Percentiles rank a stretch among this genome's conserved stretches.
These are phyloP conservation scores for Debaryomyces fabryi DNA, from an alignment of 1,139 yeast genomes.

Conservation along the genomic window DNA sequence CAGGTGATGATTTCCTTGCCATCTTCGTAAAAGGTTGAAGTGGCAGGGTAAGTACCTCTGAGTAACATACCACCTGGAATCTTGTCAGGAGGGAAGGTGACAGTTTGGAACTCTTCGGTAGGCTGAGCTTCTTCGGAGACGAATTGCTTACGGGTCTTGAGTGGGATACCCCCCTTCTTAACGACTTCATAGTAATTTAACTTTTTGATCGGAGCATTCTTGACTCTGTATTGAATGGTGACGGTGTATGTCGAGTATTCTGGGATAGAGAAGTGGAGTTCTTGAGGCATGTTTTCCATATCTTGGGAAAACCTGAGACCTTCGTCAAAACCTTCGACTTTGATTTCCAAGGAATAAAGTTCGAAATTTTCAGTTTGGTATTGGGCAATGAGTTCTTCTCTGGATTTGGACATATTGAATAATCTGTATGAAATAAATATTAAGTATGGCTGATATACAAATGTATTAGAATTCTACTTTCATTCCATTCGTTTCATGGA, in stretches of 20 bases:
- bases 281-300: conserved; percentile 33
- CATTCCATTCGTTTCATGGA: not conserved
- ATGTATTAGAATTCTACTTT: not conserved
- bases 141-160: conserved; percentile 28
- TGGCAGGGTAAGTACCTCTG: conserved; percentile 37
- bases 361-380: conserved; percentile 8
- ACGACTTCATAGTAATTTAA: conserved; percentile 38
- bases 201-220: conserved; percentile 24
- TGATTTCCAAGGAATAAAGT: conserved; percentile 29
- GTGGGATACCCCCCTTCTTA: conserved; percentile 33
- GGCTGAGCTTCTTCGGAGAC: conserved; percentile 25
- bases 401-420: conserved; percentile 1
- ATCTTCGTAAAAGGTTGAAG: conserved; percentile 29
- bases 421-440: not conserved
- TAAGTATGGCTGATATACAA: not conserved
- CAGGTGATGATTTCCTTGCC: conserved; percentile 28
- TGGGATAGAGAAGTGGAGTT: conserved; percentile 33
- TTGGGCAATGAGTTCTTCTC: conserved; percentile 6
- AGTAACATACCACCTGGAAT: conserved; percentile 39
- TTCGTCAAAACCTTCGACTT: conserved; percentile 32
- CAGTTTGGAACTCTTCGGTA: conserved; percentile 21
- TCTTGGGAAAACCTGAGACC: conserved; percentile 25
- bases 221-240: conserved; percentile 32
- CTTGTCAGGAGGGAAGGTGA: conserved; percentile 33
- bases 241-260: conserved; percentile 35